phyloP scores from a whole-genome alignment of 2,329 filamentous ascomycete genomes.

The Zasmidium cellare region DNA sequence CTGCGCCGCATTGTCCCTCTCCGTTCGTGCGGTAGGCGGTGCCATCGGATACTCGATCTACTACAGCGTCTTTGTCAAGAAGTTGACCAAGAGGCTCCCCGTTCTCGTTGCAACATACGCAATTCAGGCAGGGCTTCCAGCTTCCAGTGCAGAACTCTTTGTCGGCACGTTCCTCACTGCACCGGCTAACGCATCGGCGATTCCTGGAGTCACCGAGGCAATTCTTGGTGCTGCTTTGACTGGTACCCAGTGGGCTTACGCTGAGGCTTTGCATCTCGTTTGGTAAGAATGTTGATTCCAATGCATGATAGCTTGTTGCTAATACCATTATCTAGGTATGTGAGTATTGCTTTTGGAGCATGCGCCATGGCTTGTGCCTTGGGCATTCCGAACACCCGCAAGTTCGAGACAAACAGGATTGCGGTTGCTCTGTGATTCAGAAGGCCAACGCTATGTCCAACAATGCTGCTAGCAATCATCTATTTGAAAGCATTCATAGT shows the following conservation, averaged over 20 bases:
- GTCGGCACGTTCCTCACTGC: constrained; percentile 22
- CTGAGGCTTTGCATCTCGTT: constrained; percentile 22
- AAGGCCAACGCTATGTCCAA: no score
- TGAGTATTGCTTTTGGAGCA: constrained; percentile 23
- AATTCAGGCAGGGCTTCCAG: constrained; percentile 24
- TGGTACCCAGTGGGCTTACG: constrained; percentile 26
- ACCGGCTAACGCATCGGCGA: constrained; percentile 11
- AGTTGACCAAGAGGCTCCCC: constrained; percentile 23
- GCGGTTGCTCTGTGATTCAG: constrained; percentile 20
- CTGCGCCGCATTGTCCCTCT: constrained; percentile 30
- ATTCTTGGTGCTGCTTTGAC: constrained; percentile 17
- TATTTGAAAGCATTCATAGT: no score
- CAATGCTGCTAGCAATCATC: no score
- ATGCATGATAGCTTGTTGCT: neutral
- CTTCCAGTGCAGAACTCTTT: constrained; percentile 17
- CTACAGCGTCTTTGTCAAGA: constrained; percentile 32
- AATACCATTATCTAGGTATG: constrained; percentile 16
- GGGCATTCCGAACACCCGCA: constrained; percentile 23
- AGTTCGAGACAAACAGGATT: constrained; percentile 28
- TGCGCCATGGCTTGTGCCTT: constrained; percentile 24
- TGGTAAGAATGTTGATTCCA: constrained; percentile 13
- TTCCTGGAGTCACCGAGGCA: constrained; percentile 23
- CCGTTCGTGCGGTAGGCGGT: constrained; percentile 32
- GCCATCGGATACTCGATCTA: constrained; percentile 33
- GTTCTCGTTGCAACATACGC: constrained; percentile 23